Conservation (phyloP, 2,329 filamentous ascomycete species). For the Trichoderma polysporum region DNA sequence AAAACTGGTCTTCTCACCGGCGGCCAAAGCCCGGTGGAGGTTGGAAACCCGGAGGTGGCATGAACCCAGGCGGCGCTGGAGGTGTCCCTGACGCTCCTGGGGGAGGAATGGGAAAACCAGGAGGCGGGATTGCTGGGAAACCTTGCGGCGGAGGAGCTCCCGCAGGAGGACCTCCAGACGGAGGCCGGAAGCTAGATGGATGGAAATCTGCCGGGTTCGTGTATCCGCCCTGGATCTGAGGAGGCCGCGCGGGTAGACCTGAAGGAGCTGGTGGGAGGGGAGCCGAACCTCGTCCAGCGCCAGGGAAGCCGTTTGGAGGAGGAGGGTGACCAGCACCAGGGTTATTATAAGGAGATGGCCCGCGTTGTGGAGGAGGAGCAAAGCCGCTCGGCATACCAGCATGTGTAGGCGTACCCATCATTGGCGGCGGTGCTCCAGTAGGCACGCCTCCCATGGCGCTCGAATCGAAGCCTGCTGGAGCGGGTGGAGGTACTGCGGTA, state of each 20-base stretch:
- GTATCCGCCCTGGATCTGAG: conserved; percentile 46
- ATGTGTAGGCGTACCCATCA: conserved; percentile 33
- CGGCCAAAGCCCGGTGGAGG: conserved; percentile 46
- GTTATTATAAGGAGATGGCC: conserved; percentile 38
- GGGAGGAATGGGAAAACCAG: conserved; percentile 41
- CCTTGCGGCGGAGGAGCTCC: conserved; percentile 41
- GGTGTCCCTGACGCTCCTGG: conserved; percentile 35
- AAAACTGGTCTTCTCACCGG: conserved; percentile 29
- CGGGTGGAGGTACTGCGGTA: conserved; percentile 24
- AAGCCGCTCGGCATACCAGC: conserved; percentile 40
- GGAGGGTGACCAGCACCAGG: conserved; percentile 29
- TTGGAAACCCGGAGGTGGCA: conserved; percentile 46
- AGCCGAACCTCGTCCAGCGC: conserved; percentile 32
- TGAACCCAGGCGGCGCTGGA: conserved; percentile 43
- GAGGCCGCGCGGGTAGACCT: conserved; percentile 51
- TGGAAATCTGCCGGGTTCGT: conserved; percentile 51
- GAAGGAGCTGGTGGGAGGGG: conserved; percentile 50
- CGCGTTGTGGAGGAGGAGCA: conserved; percentile 37
- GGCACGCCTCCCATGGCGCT: conserved; percentile 31
- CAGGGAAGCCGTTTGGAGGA: conserved; percentile 24
- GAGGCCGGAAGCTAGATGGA: conserved; percentile 41
- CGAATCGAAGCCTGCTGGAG: conserved; percentile 38
- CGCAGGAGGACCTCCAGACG: conserved; percentile 30
- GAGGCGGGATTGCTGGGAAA: conserved; percentile 40
- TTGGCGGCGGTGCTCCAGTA: conserved; percentile 29